Evolutionary conservation across 1,284 basidiomycete species (phyloP).

Genomic region (Cryptococcus floricola): DNA sequence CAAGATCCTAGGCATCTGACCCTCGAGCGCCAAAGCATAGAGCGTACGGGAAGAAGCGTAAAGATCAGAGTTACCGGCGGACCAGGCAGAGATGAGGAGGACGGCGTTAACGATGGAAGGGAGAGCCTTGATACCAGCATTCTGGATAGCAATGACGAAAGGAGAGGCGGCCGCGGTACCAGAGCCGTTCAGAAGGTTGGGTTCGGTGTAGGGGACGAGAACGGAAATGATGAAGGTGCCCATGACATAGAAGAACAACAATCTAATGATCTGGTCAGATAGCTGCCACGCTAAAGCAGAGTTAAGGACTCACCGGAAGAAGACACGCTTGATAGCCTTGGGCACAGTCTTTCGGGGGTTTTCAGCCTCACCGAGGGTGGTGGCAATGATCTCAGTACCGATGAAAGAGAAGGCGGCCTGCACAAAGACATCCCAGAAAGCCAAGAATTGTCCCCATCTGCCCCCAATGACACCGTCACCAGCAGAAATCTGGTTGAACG

Average conservation of each 20-base stretch:
- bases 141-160: conserved; percentile 76
- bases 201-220: conserved; percentile 69
- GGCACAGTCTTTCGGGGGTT: conserved; percentile 73
- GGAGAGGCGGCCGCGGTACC: conserved; percentile 59
- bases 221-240: conserved; percentile 59
- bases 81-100: conserved; percentile 73
- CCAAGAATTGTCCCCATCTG: conserved; percentile 61
- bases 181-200: conserved; percentile 56
- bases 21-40: conserved; percentile 73
- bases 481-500: conserved; percentile 24
- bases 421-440: conserved; percentile 62
- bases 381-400: conserved; percentile 76
- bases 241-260: conserved; percentile 14
- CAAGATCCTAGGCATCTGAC: conserved; percentile 59
- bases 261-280: not conserved
- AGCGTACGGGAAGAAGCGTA: conserved; percentile 77
- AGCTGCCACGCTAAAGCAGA: conserved; percentile 48
- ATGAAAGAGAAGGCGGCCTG: conserved; percentile 81
- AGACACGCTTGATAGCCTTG: conserved; percentile 73
- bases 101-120: conserved; percentile 52
- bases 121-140: conserved; percentile 68
- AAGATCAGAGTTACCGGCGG: conserved; percentile 73
- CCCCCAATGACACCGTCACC: conserved; percentile 26
- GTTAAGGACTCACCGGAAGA: conserved; percentile 72
- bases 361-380: conserved; percentile 56